Percentiles rank a stretch among this genome's conserved stretches.
These are phyloP conservation scores for Aspergillus bombycis DNA, from an alignment of 2,329 filamentous ascomycete genomes.

Conservation along the genomic window DNA sequence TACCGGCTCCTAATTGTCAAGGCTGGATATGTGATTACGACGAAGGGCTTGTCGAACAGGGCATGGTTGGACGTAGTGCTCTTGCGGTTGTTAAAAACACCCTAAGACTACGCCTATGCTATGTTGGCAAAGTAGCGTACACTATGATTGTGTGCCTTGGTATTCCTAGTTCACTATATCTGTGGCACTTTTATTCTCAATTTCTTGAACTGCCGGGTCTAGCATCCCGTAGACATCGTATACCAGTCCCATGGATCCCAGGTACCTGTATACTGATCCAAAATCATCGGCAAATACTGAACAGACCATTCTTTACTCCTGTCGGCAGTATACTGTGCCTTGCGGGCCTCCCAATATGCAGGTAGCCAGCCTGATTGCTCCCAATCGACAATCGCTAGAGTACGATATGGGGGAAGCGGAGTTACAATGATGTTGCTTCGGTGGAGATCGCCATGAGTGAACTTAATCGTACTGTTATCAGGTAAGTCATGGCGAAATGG, in stretches of 20 bases:
- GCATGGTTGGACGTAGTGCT: too few species aligned
- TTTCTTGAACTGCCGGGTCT: too few species aligned
- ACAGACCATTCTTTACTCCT: conserved; percentile 28
- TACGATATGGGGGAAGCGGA: conserved; percentile 18
- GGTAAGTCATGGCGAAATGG: conserved; percentile 33
- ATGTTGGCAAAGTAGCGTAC: too few species aligned
- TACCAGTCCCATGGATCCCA: conserved; percentile 37
- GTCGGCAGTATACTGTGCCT: conserved; percentile 28
- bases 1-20: too few species aligned
- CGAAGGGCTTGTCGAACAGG: too few species aligned
- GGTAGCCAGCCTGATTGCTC: conserved; percentile 38
- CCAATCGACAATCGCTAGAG: conserved; percentile 35
- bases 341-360: conserved; percentile 37
- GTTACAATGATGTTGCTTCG: conserved; percentile 38
- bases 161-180: too few species aligned
- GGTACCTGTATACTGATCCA: conserved; percentile 30
- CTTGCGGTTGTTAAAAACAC: too few species aligned
- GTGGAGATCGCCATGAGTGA: conserved; percentile 41
- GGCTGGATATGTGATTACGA: too few species aligned
- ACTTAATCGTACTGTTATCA: conserved; percentile 35
- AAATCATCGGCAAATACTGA: conserved; percentile 35
- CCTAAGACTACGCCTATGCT: too few species aligned
- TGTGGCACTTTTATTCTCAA: too few species aligned
- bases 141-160: too few species aligned
- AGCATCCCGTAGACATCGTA: conserved; percentile 24